Conservation (phyloP, 805 yeast species). For the Kluyveromyces aestuarii region DNA sequence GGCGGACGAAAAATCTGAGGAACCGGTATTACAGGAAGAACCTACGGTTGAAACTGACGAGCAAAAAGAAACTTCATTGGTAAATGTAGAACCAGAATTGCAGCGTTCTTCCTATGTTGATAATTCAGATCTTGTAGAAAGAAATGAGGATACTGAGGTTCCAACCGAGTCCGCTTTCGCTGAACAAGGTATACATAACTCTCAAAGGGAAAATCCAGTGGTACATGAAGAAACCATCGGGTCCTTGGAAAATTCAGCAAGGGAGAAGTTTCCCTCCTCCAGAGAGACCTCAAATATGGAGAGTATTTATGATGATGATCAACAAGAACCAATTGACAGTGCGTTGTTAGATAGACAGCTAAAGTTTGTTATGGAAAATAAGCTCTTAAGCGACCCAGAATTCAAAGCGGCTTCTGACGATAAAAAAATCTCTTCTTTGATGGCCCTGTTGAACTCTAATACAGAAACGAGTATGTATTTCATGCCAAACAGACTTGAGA, state of each 20-base stretch:
- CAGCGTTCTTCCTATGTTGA: neutral
- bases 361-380: slow-evolving; percentile 21
- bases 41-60: neutral
- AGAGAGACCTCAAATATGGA: neutral
- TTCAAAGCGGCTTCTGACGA: slow-evolving; percentile 33
- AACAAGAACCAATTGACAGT: slow-evolving; percentile 13
- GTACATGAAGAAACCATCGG: neutral
- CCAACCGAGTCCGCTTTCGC: neutral
- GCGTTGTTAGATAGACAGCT: slow-evolving; percentile 25
- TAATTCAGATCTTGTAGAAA: neutral
- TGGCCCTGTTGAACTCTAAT: slow-evolving; percentile 22
- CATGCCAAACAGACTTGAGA: neutral
- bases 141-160: neutral
- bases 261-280: slow-evolving; percentile 1
- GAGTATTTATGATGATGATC: neutral
- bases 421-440: slow-evolving; percentile 23
- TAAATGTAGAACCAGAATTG: neutral
- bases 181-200: neutral
- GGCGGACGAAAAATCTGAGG: neutral
- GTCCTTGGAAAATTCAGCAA: neutral
- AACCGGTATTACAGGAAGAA: neutral
- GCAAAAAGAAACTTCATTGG: neutral
- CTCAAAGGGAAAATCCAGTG: neutral
- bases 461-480: slow-evolving; percentile 35
- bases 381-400: slow-evolving; percentile 16